phyloP scores from a whole-genome alignment of 495 filamentous ascomycete species.

The Daldinia concentrica region DNA sequence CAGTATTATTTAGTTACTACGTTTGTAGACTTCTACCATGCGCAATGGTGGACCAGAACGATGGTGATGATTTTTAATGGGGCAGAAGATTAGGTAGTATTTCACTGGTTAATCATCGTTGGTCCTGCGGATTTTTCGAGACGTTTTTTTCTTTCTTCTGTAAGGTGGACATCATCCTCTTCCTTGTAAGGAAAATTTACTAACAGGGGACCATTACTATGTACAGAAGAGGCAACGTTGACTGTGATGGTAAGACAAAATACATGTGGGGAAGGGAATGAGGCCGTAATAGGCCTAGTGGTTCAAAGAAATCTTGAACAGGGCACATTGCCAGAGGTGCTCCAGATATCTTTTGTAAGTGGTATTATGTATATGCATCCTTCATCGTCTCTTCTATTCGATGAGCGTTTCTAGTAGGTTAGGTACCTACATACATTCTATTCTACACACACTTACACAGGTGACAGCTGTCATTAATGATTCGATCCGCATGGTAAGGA shows the following conservation, averaged over 20 bases:
- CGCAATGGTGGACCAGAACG: constrained; percentile 20
- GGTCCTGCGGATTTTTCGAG: constrained; percentile 26
- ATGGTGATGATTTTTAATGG: constrained; percentile 35
- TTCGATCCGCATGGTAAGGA: constrained; percentile 6
- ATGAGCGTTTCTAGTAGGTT: not conserved
- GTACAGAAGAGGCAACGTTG: constrained; percentile 30
- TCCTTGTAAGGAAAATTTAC: constrained; percentile 31
- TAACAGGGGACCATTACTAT: constrained; percentile 17
- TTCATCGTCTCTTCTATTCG: not conserved
- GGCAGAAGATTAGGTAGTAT: constrained; percentile 35
- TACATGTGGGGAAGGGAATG: constrained; percentile 21
- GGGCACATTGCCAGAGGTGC: not conserved
- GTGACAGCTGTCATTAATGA: constrained; percentile 9
- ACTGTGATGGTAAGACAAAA: constrained; percentile 21
- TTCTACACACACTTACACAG: not conserved
- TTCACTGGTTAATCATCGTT: constrained; percentile 30
- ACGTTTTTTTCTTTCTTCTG: constrained; percentile 13
- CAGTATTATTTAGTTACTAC: not conserved
- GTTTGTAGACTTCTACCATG: constrained; percentile 3
- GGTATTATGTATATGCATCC: not conserved
- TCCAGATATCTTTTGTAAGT: constrained; percentile 1
- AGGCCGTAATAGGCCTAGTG: constrained; percentile 8
- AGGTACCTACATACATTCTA: not conserved
- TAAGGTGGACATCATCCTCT: constrained; percentile 20
- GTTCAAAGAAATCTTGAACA: constrained; percentile 13